phyloP scores from a whole-genome alignment of 106 monocot species.

The Agapanthus africanus region DNA sequence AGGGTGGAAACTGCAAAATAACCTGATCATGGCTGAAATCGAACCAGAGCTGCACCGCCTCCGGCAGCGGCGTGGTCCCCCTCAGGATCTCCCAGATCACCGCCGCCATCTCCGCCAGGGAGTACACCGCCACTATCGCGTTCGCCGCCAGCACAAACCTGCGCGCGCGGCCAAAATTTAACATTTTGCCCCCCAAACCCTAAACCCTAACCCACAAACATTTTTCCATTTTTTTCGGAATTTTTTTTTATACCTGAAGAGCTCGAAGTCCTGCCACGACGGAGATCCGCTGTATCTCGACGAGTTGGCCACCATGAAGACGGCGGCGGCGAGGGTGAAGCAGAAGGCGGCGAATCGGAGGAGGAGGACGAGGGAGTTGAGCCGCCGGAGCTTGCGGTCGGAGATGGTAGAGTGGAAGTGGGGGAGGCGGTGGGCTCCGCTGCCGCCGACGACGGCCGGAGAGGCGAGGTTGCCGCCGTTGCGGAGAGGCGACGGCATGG shows the following conservation, averaged over 20 bases:
- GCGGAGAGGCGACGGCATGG: constrained; percentile 17
- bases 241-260: constrained; percentile 28
- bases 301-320: constrained; percentile 50
- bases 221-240: not conserved
- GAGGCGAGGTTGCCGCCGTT: constrained; percentile 9
- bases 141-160: constrained; percentile 60
- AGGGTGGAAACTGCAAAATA: not conserved
- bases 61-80: constrained; percentile 63
- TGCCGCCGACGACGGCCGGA: not conserved
- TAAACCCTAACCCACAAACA: not conserved
- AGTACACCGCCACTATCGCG: constrained; percentile 76
- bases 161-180: too few species aligned
- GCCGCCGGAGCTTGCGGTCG: constrained; percentile 10
- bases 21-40: constrained; percentile 98
- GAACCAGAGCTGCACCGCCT: constrained; percentile 88
- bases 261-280: constrained; percentile 41
- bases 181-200: not conserved
- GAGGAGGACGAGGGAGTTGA: constrained; percentile 28
- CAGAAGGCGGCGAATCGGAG: constrained; percentile 66
- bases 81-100: constrained; percentile 61
- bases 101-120: constrained; percentile 50
- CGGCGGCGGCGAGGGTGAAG: constrained; percentile 49
- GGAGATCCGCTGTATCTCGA: constrained; percentile 16
- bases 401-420: constrained; percentile 11
- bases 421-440: not conserved